A percentile compares a stretch with the other conserved stretches of the same genome.
These are phyloP conservation scores for Lepiota brunneoincarnata DNA, from an alignment of 768 basidiomycete species.

Conservation along the genomic window DNA sequence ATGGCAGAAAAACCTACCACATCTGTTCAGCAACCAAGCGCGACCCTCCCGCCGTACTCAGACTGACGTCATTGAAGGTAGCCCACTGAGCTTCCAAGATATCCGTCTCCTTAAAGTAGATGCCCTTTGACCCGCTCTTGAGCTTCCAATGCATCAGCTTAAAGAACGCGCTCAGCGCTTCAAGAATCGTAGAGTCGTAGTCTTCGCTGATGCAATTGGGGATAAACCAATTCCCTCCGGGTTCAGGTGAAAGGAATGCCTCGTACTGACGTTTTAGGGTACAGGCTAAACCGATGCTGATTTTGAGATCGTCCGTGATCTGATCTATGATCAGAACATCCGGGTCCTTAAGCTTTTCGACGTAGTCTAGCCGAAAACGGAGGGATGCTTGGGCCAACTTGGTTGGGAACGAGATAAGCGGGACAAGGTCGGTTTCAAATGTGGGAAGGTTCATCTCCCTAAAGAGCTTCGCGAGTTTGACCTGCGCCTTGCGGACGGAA, in stretches of 20 bases:
- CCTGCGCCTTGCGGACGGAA: slow-evolving; percentile 82
- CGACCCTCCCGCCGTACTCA: slow-evolving; percentile 85
- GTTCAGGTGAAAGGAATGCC: slow-evolving; percentile 85
- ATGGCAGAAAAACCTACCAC: slow-evolving; percentile 54
- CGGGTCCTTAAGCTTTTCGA: slow-evolving; percentile 84
- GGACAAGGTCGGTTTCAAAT: slow-evolving; percentile 85
- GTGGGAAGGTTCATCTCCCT: slow-evolving; percentile 88
- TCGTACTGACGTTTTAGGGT: slow-evolving; percentile 95
- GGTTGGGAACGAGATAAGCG: slow-evolving; percentile 94
- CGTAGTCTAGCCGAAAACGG: slow-evolving; percentile 85
- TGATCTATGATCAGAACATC: slow-evolving; percentile 91
- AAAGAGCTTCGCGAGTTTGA: slow-evolving; percentile 74
- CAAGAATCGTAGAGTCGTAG: slow-evolving; percentile 87
- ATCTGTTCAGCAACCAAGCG: slow-evolving; percentile 92
- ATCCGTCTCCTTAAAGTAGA: slow-evolving; percentile 97
- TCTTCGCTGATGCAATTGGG: slow-evolving; percentile 87
- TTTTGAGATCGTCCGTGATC: slow-evolving; percentile 88
- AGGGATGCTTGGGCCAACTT: slow-evolving; percentile 90
- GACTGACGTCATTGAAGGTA: slow-evolving; percentile 89
- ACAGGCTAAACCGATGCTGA: slow-evolving; percentile 88
- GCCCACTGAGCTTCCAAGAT: slow-evolving; percentile 97
- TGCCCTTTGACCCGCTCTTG: slow-evolving; percentile 86
- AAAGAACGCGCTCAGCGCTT: slow-evolving; percentile 88
- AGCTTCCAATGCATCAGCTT: slow-evolving; percentile 93
- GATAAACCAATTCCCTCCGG: slow-evolving; percentile 83